A percentile compares a stretch with the other conserved stretches of the same genome.
phyloP scores from a whole-genome alignment of 192 early-diverging fungal genomes.

The Ambispora gerdemannii region DNA sequence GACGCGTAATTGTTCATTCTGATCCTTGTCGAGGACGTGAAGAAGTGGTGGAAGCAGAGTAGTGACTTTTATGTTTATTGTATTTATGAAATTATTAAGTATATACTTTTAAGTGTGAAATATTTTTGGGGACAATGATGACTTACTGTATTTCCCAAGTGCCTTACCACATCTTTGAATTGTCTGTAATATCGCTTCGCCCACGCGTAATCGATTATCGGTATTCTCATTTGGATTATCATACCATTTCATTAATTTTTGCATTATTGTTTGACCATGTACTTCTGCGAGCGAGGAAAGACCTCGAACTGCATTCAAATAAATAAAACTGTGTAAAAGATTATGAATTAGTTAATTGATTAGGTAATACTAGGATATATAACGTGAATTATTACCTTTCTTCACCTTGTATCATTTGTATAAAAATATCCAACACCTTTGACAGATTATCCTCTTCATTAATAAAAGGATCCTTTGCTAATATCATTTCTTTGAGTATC shows the following conservation, averaged over 20 bases:
- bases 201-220: slow-evolving; percentile 76
- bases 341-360: no score
- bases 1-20: slow-evolving; percentile 41
- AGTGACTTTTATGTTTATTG: neutral
- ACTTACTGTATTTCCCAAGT: slow-evolving; percentile 65
- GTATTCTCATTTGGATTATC: slow-evolving; percentile 39
- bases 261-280: slow-evolving; percentile 68
- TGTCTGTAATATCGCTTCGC: slow-evolving; percentile 86
- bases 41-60: slow-evolving; percentile 34
- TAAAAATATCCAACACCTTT: slow-evolving; percentile 70
- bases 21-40: slow-evolving; percentile 34
- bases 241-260: slow-evolving; percentile 69
- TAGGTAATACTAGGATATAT: no score
- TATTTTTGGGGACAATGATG: neutral
- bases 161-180: slow-evolving; percentile 77
- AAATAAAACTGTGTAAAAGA: slow-evolving; percentile 67
- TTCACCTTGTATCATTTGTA: slow-evolving; percentile 69
- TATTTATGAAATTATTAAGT: neutral
- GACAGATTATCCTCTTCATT: slow-evolving; percentile 56
- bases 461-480: slow-evolving; percentile 60
- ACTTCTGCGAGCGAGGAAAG: slow-evolving; percentile 78
- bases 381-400: slow-evolving; percentile 75
- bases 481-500: slow-evolving; percentile 77
- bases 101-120: neutral
- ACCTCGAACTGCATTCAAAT: slow-evolving; percentile 90